These are phyloP conservation scores for Annulohypoxylon moriforme DNA, from an alignment of 495 filamentous ascomycete species.

Conservation along the genomic window DNA sequence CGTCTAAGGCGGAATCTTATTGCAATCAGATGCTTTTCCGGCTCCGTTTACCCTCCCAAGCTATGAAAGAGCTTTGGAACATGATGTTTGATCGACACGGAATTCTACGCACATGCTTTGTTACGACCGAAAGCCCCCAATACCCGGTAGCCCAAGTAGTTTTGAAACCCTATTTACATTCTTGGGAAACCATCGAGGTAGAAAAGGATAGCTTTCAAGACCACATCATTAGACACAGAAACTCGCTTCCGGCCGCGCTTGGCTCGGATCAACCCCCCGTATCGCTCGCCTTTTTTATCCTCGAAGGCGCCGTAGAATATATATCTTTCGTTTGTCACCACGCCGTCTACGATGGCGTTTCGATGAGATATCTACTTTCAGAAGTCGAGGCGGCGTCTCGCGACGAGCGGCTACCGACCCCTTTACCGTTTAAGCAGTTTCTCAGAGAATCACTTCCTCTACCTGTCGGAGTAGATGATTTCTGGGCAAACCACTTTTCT, in stretches of 20 bases:
- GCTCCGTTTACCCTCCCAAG: conserved; percentile 34
- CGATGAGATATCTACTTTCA: conserved; percentile 70
- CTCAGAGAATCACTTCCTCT: conserved; percentile 45
- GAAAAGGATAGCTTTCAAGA: conserved; percentile 35
- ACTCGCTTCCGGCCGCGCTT: conserved; percentile 44
- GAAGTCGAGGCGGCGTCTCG: conserved; percentile 69
- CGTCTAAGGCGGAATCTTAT: conserved; percentile 48
- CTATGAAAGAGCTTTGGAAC: conserved; percentile 60
- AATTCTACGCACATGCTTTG: conserved; percentile 73
- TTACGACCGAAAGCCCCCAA: conserved; percentile 59
- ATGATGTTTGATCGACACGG: conserved; percentile 66
- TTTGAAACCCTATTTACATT: conserved; percentile 48
- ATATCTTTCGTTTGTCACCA: conserved; percentile 78
- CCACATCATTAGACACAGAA: conserved; percentile 39
- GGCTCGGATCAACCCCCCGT: conserved; percentile 52
- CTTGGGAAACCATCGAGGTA: conserved; percentile 49
- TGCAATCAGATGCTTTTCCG: conserved; percentile 58
- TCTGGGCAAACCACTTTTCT: conserved; percentile 68
- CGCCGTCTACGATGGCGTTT: conserved; percentile 82
- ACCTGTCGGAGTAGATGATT: conserved; percentile 60
- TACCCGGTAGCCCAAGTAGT: conserved; percentile 71
- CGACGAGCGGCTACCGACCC: conserved; percentile 55
- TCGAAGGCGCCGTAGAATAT: conserved; percentile 41
- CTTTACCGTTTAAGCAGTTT: conserved; percentile 59
- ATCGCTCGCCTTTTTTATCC: conserved; percentile 49